A percentile compares a stretch with the other conserved stretches of the same genome.
Evolutionary conservation across 768 basidiomycete species (phyloP).

Genomic region (Pulveroboletus sp.): DNA sequence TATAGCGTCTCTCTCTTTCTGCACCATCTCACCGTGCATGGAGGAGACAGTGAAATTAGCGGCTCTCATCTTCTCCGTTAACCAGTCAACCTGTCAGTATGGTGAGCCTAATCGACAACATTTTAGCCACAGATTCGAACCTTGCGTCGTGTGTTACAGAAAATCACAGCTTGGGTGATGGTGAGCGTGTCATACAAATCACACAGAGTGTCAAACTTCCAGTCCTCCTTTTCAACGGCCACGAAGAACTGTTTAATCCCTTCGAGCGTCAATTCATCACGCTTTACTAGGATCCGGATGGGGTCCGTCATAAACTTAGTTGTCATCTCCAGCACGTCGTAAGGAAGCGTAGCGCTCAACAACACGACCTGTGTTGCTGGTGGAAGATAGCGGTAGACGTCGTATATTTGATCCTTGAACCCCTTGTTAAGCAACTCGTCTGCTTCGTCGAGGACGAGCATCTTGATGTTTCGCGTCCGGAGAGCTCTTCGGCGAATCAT

Average conservation of each 20-base stretch:
- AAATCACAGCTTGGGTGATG: slow-evolving; percentile 98
- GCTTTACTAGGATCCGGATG: slow-evolving; percentile 96
- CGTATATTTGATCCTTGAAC: slow-evolving; percentile 99
- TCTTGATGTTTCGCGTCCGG: slow-evolving; percentile 96
- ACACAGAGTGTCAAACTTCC: slow-evolving; percentile 98
- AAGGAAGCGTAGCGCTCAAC: slow-evolving; percentile 91
- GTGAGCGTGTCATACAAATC: slow-evolving; percentile 98
- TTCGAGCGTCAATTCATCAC: slow-evolving; percentile 97
- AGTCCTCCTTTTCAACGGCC: slow-evolving; percentile 98
- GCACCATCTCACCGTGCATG: slow-evolving; percentile 95
- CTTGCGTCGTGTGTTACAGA: slow-evolving; percentile 98
- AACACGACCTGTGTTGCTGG: slow-evolving; percentile 97
- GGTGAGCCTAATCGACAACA: slow-evolving; percentile 5
- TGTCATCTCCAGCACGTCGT: slow-evolving; percentile 98
- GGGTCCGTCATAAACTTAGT: slow-evolving; percentile 99
- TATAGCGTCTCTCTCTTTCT: slow-evolving; percentile 92
- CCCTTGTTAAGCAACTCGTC: slow-evolving; percentile 97
- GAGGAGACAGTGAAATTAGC: slow-evolving; percentile 98
- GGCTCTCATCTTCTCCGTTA: slow-evolving; percentile 98
- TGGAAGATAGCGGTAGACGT: slow-evolving; percentile 95
- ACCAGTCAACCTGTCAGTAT: slow-evolving; percentile 78
- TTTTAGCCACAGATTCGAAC: slow-evolving; percentile 36
- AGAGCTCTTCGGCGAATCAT: slow-evolving; percentile 95
- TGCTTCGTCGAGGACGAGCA: slow-evolving; percentile 92
- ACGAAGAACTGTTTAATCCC: slow-evolving; percentile 97